phyloP scores from a whole-genome alignment of 83 land plant species.

The Isoetes engelmannii region DNA sequence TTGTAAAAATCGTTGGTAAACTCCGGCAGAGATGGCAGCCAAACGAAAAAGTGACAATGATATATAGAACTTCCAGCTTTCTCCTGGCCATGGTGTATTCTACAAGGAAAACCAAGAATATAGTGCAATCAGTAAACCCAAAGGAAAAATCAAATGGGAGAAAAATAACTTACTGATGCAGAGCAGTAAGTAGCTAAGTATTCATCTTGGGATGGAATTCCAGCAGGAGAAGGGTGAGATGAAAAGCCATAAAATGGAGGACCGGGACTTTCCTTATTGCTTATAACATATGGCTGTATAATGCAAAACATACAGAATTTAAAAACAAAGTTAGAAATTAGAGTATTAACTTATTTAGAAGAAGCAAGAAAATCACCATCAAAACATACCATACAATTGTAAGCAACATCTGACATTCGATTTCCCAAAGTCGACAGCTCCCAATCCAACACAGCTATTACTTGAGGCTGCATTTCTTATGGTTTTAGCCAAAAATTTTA shows the following conservation, averaged over 20 bases:
- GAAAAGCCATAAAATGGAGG: constrained; percentile 47
- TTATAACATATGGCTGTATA: constrained; percentile 64
- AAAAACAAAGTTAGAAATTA: neutral
- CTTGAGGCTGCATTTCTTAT: constrained; percentile 57
- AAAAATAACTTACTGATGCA: constrained; percentile 56
- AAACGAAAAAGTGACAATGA: constrained; percentile 77
- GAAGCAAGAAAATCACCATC: neutral
- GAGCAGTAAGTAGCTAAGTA: constrained; percentile 69
- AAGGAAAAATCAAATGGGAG: neutral
- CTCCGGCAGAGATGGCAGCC: constrained; percentile 78
- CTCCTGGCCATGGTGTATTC: constrained; percentile 78
- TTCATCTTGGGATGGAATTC: constrained; percentile 71
- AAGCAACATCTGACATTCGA: constrained; percentile 94
- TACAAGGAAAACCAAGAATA: constrained; percentile 24
- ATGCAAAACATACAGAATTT: neutral
- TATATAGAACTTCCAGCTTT: constrained; percentile 76
- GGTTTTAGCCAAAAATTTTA: too few relatives aligned
- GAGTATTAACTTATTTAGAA: neutral
- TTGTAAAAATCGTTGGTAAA: constrained; percentile 65
- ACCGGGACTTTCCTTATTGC: constrained; percentile 25
- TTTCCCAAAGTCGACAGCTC: constrained; percentile 93
- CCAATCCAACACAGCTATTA: constrained; percentile 94
- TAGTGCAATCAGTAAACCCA: neutral
- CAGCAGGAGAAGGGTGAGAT: constrained; percentile 45
- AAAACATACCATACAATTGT: constrained; percentile 64